Evolutionary conservation across 1,139 yeast species (phyloP).

Genomic region (Geotrichum cucujoidarum): DNA sequence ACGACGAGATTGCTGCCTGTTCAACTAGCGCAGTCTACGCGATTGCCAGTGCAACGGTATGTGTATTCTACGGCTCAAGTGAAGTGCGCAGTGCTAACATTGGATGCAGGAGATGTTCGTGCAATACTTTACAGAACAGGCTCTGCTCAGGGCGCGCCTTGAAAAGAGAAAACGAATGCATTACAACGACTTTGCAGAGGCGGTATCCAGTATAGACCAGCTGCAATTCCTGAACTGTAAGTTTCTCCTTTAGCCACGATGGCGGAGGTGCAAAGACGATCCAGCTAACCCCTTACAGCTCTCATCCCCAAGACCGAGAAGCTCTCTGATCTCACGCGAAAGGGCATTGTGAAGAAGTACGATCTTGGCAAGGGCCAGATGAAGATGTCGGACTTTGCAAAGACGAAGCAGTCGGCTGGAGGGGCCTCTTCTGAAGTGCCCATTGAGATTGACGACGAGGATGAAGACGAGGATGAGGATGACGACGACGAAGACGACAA

Average conservation of each 20-base stretch:
- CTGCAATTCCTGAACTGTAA: slow-evolving; percentile 50
- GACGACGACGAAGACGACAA: neutral
- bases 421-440: no score
- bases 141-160: slow-evolving; percentile 60
- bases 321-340: slow-evolving; percentile 12
- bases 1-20: slow-evolving; percentile 73
- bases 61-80: neutral
- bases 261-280: no score
- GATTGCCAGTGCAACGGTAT: slow-evolving; percentile 68
- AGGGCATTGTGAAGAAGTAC: slow-evolving; percentile 15
- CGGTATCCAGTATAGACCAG: slow-evolving; percentile 62
- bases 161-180: slow-evolving; percentile 66
- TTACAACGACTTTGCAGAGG: slow-evolving; percentile 71
- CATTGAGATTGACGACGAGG: slow-evolving; percentile 4
- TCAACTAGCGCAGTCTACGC: slow-evolving; percentile 78
- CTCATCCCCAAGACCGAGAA: slow-evolving; percentile 19
- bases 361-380: slow-evolving; percentile 18
- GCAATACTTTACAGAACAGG: slow-evolving; percentile 75
- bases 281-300: slow-evolving; percentile 9
- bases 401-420: no score
- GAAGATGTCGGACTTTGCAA: slow-evolving; percentile 13
- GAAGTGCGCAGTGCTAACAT: neutral
- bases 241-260: neutral
- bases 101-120: slow-evolving; percentile 60
- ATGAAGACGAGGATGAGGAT: neutral